Evolutionary conservation across 2,329 filamentous ascomycete species (phyloP), one percentile per base, ranked within the genome.

Genomic region (Tolypocladium amazonense): DNA sequence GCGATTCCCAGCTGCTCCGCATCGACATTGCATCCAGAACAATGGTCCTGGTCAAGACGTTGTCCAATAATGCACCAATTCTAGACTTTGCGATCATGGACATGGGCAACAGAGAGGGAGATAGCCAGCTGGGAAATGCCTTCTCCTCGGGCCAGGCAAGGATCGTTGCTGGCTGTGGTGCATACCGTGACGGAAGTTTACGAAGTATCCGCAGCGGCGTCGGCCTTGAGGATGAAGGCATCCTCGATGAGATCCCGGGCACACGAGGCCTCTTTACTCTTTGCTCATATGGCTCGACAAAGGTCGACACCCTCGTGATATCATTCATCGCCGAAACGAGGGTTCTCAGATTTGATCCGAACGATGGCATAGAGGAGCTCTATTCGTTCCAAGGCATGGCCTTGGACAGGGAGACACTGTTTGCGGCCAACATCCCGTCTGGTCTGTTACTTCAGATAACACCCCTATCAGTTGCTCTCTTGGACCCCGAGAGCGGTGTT

Each of bases 71-170:
- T 66, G 92, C 89, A 0, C 94, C 94, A 0, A 89, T 99, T 50
- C 76, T 97, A 45, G 94, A 99, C 70, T 97, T 99, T 66, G 88
- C 89, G 1, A 85, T 99, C 20, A 96, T 97, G 91, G 94, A 97
- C 68, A 89, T 97, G 81, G 93, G 92, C 0, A 92, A 91, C 66
- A 82, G 90, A 59, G 87, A 90, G 61, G 88, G 88, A 27, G 88
- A 94, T 63, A 85, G 81, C 11, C 87, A 90, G 60, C 73, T 79
- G 23, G 88, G 88, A 3, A 95, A 94, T 67, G 90, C 94, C 63
- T 99, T 96, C 69, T 96, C 92, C 0, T 96, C 93, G 0, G 94
- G 94, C 0, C 93, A 99, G 73, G 92, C 94, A 54, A 85, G 92
- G 45, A 89, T 99, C 62, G 91, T 99, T 14, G 92, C 93, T 2